Percentiles rank a stretch among this genome's conserved stretches.
phyloP scores from a whole-genome alignment of 306 rosid species.

The Trifolium repens region DNA sequence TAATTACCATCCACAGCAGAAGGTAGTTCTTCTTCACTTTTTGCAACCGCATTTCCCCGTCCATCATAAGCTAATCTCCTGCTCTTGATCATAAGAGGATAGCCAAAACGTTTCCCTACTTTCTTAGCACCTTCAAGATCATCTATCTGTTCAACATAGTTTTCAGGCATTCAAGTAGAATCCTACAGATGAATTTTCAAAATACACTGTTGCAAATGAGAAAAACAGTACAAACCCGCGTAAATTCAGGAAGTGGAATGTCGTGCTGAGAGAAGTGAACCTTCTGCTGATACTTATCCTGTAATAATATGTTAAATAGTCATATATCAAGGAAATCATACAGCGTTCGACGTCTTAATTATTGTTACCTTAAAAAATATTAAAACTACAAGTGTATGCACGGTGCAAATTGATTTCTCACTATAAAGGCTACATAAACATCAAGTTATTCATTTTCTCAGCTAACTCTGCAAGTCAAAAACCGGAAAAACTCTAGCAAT shows the following conservation, averaged over 20 bases:
- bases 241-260: conserved; percentile 81
- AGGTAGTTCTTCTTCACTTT: conserved; percentile 66
- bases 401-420: neutral
- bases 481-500: neutral
- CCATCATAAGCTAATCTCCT: conserved; percentile 95
- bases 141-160: conserved; percentile 57
- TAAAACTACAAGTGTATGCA: neutral
- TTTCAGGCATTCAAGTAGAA: conserved; percentile 9
- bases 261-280: conserved; percentile 72
- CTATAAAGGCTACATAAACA: conserved; percentile 16
- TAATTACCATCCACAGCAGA: conserved; percentile 70
- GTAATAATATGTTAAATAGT: conserved; percentile 28
- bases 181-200: conserved; percentile 33
- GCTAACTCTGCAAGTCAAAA: neutral
- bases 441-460: conserved; percentile 11
- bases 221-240: conserved; percentile 58
- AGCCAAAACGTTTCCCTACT: conserved; percentile 74
- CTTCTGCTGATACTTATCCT: conserved; percentile 87
- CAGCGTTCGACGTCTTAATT: neutral
- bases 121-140: conserved; percentile 77
- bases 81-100: conserved; percentile 93
- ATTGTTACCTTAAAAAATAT: conserved; percentile 1
- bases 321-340: conserved; percentile 18
- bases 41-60: conserved; percentile 90
- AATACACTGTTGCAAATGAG: neutral